Evolutionary conservation across 78 protist species (phyloP), one percentile per base, ranked within the genome.

Genomic region (Capsaspora owczarzaki): DNA sequence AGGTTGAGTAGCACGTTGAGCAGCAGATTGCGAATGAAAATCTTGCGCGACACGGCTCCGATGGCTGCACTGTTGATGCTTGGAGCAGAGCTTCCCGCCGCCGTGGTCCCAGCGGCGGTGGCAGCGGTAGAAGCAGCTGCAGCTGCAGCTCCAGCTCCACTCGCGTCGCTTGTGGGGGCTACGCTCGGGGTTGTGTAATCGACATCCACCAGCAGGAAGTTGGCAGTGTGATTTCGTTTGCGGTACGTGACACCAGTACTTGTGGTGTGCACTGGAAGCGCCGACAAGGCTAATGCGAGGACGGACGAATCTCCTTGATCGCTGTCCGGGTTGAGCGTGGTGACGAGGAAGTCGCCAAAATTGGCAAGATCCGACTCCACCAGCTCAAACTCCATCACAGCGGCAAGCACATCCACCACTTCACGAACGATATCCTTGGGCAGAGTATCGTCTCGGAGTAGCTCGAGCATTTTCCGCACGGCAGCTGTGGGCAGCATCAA

Each of bases 291-390:
- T n/a, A n/a, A n/a, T n/a, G n/a, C n/a, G n/a, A n/a, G n/a, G n/a
- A n/a, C n/a, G n/a, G n/a, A n/a, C n/a, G n/a, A n/a, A n/a, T n/a
- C n/a, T n/a, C n/a, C n/a, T n/a, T n/a, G n/a, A n/a, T n/a, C n/a
- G n/a, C n/a, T n/a, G n/a, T n/a, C n/a, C n/a, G 72, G 72, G 33
- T 63, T 63, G 72, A 63, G 72, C 41, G 72, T 63, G 19, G 72
- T 63, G 12, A 63, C 42, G n/a, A 63, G 41, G 41, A 22, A 63
- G 35, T 63, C 41, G 43, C 72, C 72, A 41, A 63, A 35, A 41
- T 29, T 20, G 43, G 42, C 19, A 14, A 63, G 41, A 4, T 35
- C 35, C 14, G 27, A 35, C 43, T 29, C 43, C 35, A 29, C 22
- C 43, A 63, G 20, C 42, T 63, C 72, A 20, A 63, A 6, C 2